Evolutionary conservation across 768 basidiomycete species (phyloP), one percentile per base, ranked within the genome.

Genomic region (Coprinopsis cinerea): DNA sequence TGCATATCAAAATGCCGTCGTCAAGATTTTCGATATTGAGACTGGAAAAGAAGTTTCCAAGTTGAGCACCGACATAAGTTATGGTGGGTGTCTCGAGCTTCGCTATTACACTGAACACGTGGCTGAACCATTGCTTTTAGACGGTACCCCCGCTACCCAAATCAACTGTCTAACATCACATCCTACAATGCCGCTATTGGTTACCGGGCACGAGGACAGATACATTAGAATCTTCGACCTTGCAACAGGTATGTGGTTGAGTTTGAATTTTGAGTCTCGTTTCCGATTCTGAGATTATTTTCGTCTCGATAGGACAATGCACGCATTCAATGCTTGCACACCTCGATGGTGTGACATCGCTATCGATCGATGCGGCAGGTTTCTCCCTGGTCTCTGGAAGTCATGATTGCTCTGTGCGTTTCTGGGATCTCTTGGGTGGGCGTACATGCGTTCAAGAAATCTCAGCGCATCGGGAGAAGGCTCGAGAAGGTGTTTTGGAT

Each of bases 131-230:
- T 37, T 34, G 20, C 18, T 37, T 36, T 28, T 35, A 85, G 92
- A 93, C 59, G 86, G 80, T 2, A 81, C 85, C 11, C 73, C 81
- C 28, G 76, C 76, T 11, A 87, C 86, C 1, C 92, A 93, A 63
- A 83, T 91, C 54, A 96, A 93, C 66, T 76, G 82, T 51, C 81
- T 95, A 53, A 82, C 81, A 25, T 92, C 92, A 32, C 92, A 96
- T 71, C 92, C 92, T 6, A 92, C 89, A 1, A 83, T 91, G 78
- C 79, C 89, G 4, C 70, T 94, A 20, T 78, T 98, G 34, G 82
- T 95, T 4, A 87, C 90, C 22, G 96, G 83, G 0, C 89, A 94
- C 63, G 95, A 97, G 67, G 94, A 97, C 71, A 94, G 91, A 59
- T 84, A 82, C 60, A 89, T 98, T 59, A 79, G 91, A 27, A 80